Conservation (phyloP, 352 stramenopile species). For the Phytophthora pini region DNA sequence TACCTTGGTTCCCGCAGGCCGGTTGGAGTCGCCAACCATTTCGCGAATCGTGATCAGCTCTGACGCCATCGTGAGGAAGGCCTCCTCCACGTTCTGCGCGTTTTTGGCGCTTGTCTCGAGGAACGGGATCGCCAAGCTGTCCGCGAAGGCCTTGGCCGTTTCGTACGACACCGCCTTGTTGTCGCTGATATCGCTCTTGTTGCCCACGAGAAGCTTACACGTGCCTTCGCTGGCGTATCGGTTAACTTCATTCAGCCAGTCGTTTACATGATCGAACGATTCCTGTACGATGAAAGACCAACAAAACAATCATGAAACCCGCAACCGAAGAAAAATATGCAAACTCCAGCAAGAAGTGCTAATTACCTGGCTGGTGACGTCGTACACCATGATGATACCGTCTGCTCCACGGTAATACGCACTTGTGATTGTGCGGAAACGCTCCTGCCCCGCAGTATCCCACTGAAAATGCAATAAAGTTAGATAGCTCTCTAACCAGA, state of each 20-base stretch:
- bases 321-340: no score
- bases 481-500: background rate
- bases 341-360: no score
- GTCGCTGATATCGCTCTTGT: slow-evolving; percentile 98
- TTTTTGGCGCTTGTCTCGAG: slow-evolving; percentile 99
- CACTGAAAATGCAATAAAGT: slow-evolving; percentile 60
- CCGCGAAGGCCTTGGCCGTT: slow-evolving; percentile 97
- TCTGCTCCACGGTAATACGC: slow-evolving; percentile 99
- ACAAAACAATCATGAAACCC: background rate
- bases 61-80: slow-evolving; percentile 99
- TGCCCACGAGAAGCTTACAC: slow-evolving; percentile 99
- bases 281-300: slow-evolving; percentile 64
- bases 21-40: slow-evolving; percentile 83
- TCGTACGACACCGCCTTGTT: slow-evolving; percentile 97
- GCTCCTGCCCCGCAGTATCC: slow-evolving; percentile 99
- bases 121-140: slow-evolving; percentile 98
- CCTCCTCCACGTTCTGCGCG: slow-evolving; percentile 98
- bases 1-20: slow-evolving; percentile 72
- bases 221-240: slow-evolving; percentile 98
- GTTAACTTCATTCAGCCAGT: slow-evolving; percentile 99
- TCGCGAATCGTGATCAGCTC: slow-evolving; percentile 96
- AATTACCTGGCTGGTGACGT: slow-evolving; percentile 95
- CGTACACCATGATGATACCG: slow-evolving; percentile 99
- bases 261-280: slow-evolving; percentile 99
- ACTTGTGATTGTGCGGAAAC: slow-evolving; percentile 99